Conservation (phyloP, 352 stramenopile species). For the Pelagophyceae sp. region DNA sequence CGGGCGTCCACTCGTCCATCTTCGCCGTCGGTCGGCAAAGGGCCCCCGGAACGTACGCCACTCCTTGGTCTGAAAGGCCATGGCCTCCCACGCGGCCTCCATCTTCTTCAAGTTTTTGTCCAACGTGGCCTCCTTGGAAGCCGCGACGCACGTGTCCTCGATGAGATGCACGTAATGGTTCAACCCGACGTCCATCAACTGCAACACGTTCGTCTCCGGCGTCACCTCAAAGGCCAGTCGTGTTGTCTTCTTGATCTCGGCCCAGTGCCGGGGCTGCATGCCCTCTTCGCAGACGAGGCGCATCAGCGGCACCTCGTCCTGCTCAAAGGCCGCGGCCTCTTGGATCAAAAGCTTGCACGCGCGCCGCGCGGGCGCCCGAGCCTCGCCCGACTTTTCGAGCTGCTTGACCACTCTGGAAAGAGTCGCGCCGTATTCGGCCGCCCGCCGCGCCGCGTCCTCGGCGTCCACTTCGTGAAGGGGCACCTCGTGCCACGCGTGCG, state of each 20-base stretch:
- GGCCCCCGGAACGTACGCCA: too few relatives aligned
- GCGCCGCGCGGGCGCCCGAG: constrained; percentile 49
- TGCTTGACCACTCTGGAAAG: constrained; percentile 79
- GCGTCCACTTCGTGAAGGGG: constrained; percentile 60
- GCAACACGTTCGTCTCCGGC: constrained; percentile 58
- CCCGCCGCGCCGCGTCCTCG: constrained; percentile 68
- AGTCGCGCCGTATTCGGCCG: constrained; percentile 69
- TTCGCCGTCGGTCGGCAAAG: too few relatives aligned
- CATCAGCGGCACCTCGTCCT: constrained; percentile 79
- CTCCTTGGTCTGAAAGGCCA: constrained; percentile 46
- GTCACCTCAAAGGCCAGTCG: constrained; percentile 61
- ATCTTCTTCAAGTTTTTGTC: constrained; percentile 57
- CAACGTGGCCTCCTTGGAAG: constrained; percentile 53
- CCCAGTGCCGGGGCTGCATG: constrained; percentile 78
- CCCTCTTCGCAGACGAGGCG: constrained; percentile 77
- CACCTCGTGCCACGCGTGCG: constrained; percentile 38
- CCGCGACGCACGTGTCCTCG: constrained; percentile 49
- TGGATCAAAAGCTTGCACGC: constrained; percentile 23
- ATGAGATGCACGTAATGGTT: constrained; percentile 52
- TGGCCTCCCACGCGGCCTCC: constrained; percentile 45
- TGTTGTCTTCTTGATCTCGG: constrained; percentile 74
- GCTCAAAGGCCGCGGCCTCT: constrained; percentile 44
- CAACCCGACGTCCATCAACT: constrained; percentile 55
- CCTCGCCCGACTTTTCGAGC: constrained; percentile 71
- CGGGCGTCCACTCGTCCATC: too few relatives aligned